Conservation (phyloP, 768 basidiomycete species). For the Pleurotus ostreatus region DNA sequence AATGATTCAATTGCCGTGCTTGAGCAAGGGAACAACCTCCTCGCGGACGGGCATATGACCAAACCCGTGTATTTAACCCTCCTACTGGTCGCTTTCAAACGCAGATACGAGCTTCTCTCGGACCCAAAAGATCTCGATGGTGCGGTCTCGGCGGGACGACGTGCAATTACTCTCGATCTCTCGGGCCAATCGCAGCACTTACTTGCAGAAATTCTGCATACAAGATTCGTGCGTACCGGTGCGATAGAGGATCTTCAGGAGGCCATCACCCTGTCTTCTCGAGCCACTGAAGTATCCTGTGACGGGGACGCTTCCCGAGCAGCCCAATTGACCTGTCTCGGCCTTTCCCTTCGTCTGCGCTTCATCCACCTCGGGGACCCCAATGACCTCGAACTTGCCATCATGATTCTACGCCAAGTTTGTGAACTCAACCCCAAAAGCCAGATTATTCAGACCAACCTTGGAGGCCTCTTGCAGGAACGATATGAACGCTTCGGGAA, state of each 20-base stretch:
- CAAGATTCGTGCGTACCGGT: background rate
- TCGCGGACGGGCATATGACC: background rate
- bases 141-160: background rate
- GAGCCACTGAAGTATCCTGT: background rate
- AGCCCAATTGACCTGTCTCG: background rate
- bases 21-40: background rate
- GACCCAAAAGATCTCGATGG: background rate
- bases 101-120: background rate
- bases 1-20: background rate
- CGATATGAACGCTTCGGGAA: background rate
- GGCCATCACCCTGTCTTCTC: background rate
- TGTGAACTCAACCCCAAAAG: background rate
- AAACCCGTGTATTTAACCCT: background rate
- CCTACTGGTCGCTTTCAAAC: background rate
- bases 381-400: background rate
- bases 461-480: background rate
- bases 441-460: background rate
- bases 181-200: background rate
- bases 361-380: background rate
- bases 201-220: background rate
- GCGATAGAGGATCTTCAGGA: conserved; percentile 5
- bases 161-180: background rate
- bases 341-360: background rate
- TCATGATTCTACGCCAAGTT: background rate
- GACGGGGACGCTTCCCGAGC: background rate